Conservation (phyloP, 2,329 filamentous ascomycete species). For the Trichoderma guizhouense region DNA sequence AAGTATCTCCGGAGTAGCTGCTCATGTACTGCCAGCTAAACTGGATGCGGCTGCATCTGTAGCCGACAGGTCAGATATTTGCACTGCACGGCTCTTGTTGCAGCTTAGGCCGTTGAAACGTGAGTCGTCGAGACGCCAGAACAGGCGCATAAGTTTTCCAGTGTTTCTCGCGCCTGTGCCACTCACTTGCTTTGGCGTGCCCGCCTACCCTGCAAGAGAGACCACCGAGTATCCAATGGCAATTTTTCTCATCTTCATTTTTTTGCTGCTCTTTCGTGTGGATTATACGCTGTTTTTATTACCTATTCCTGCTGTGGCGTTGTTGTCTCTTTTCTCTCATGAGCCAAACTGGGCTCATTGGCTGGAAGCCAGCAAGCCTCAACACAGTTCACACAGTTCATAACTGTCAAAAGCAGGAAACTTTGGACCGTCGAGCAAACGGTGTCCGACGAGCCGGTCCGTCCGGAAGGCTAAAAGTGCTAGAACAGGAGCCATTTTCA, state of each 20-base stretch:
- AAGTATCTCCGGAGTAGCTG: not conserved
- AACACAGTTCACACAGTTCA: not conserved
- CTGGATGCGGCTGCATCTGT: not conserved
- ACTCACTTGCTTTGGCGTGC: not conserved
- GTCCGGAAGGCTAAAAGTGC: slow-evolving; percentile 2
- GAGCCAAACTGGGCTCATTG: not conserved
- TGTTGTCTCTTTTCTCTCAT: not conserved
- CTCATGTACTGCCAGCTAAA: not conserved
- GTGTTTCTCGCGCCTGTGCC: not conserved
- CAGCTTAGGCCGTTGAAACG: not conserved
- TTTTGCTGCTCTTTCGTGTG: not conserved
- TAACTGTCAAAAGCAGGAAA: not conserved
- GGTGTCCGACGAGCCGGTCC: slow-evolving; percentile 11
- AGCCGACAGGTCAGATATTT: not conserved
- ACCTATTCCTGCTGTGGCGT: not conserved
- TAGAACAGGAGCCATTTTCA: not conserved
- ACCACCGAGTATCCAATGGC: not conserved
- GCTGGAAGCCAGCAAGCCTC: not conserved
- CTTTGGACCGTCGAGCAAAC: not conserved
- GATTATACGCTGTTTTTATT: not conserved
- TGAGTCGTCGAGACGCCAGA: not conserved
- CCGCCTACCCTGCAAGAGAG: not conserved
- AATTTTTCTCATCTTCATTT: not conserved
- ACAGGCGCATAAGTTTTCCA: not conserved
- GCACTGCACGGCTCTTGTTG: not conserved